Evolutionary conservation across 805 yeast genomes (phyloP), one percentile per base, ranked within the genome.

Genomic region (Saturnispora quitensis): DNA sequence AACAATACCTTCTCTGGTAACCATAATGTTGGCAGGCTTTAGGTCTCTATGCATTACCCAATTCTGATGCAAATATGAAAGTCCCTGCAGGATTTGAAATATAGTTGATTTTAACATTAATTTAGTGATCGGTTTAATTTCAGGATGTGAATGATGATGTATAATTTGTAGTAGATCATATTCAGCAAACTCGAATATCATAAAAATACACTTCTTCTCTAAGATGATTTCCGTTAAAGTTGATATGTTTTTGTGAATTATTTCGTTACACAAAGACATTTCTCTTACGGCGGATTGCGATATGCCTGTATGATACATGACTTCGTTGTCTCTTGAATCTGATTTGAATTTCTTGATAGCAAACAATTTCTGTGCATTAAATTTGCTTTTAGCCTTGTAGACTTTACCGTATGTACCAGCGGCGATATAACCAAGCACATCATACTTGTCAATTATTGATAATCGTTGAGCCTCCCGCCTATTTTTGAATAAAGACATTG

Each of bases 1-100:
- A 18, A 91, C 93, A n/a, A 82, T 80, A 0, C 99, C 99, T 53
- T 78, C 80, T 8, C 82, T 76, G 0, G 96, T 81, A 0, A 91
- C 96, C 98, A 91, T 93, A 57, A 93, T 91, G 68, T 91, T 91
- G 2, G 99, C 99, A 1, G 99, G 99, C 62, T 93, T 93, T 56
- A 93, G 74, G 68, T 93, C 99, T 55, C 99, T 75, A 68, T 93
- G 99, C 48, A 93, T 72, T 2, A 93, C 82, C 98, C 99, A 93
- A 67, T 93, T 91, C 66, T 89, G 91, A 67, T 93, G 99, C 43
- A 93, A 68, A 62, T 84, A 93, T 0, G 89, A 81, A 2, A 93
- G 90, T 4, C 99, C 99, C 60, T 87, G 87, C 27, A 93, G 67
- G 4, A 95, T 84, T 69, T 93, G 99, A 89, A 93, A 89, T 66